These are phyloP conservation scores for Lepiota subincarnata DNA, from an alignment of 768 basidiomycete species.

Conservation along the genomic window DNA sequence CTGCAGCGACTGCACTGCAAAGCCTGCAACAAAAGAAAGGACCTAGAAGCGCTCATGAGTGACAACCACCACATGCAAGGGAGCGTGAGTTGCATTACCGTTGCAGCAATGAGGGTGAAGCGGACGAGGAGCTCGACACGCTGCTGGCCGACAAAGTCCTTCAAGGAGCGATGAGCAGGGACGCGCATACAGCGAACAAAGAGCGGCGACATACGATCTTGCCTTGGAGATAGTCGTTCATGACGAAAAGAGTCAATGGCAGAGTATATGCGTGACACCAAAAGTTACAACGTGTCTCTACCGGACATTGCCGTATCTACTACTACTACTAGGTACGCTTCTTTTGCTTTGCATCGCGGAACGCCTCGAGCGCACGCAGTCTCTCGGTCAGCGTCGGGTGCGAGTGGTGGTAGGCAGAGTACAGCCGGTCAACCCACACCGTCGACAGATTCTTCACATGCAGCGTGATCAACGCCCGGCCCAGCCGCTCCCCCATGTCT, in stretches of 20 bases:
- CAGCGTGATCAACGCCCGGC: conserved; percentile 75
- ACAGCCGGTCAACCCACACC: conserved; percentile 94
- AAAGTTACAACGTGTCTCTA: conserved; percentile 5
- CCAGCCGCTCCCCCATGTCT: conserved; percentile 84
- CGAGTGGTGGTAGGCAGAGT: conserved; percentile 94
- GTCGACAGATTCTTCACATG: conserved; percentile 92
- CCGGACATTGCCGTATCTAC: conserved; percentile 2
- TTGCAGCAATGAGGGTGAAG: conserved; percentile 38
- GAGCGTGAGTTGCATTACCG: too few species aligned
- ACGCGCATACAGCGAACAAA: not conserved
- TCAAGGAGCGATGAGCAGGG: not conserved
- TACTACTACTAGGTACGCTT: conserved; percentile 21
- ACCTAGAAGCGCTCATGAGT: conserved; percentile 34
- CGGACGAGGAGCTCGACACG: conserved; percentile 44
- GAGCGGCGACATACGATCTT: conserved; percentile 12
- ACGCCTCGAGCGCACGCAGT: conserved; percentile 73
- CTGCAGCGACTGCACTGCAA: conserved; percentile 50
- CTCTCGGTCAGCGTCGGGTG: conserved; percentile 94
- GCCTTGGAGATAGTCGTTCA: conserved; percentile 15
- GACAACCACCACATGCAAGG: too few species aligned
- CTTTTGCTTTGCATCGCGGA: conserved; percentile 44
- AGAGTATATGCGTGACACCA: not conserved
- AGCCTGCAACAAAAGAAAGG: conserved; percentile 53
- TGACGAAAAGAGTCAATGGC: too few species aligned
- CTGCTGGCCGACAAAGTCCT: conserved; percentile 66